These are phyloP conservation scores for Acacia concinna DNA, from an alignment of 331 rosid genomes.

Conservation along the genomic window DNA sequence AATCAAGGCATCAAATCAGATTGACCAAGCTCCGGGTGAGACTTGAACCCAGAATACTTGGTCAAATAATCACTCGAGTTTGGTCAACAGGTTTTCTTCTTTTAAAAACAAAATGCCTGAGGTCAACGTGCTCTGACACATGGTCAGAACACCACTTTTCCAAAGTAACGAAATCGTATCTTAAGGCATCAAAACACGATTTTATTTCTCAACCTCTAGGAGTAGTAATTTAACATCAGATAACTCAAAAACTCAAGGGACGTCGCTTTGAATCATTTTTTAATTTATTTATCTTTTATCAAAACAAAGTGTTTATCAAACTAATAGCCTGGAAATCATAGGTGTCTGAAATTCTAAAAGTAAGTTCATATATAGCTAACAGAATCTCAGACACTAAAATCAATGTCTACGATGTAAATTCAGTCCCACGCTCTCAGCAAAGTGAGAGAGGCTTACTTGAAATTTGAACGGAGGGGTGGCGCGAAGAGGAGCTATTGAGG, in stretches of 20 bases:
- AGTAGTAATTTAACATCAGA: not conserved
- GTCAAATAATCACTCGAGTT: not conserved
- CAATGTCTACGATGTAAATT: not conserved
- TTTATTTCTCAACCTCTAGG: not conserved
- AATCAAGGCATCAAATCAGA: conserved; percentile 32
- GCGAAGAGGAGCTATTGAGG: conserved; percentile 52
- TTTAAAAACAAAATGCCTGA: not conserved
- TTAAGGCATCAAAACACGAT: not conserved
- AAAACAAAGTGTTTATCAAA: not conserved
- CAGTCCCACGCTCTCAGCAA: not conserved
- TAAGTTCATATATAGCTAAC: not conserved
- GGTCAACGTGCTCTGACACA: conserved; percentile 17
- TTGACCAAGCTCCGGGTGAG: conserved; percentile 32
- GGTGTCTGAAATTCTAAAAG: not conserved
- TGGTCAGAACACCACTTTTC: not conserved
- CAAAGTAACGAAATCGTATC: not conserved
- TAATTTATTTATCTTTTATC: not conserved
- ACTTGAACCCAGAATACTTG: conserved; percentile 39
- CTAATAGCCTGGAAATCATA: not conserved
- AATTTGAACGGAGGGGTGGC: conserved; percentile 41
- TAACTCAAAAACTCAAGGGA: not conserved
- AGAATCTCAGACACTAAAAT: not conserved
- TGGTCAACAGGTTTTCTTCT: not conserved
- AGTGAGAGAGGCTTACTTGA: conserved; percentile 50
- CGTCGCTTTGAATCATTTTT: conserved; percentile 5